These are phyloP conservation scores for Monilinia fructicola DNA, from an alignment of 2,329 filamentous ascomycete genomes.

Conservation along the genomic window DNA sequence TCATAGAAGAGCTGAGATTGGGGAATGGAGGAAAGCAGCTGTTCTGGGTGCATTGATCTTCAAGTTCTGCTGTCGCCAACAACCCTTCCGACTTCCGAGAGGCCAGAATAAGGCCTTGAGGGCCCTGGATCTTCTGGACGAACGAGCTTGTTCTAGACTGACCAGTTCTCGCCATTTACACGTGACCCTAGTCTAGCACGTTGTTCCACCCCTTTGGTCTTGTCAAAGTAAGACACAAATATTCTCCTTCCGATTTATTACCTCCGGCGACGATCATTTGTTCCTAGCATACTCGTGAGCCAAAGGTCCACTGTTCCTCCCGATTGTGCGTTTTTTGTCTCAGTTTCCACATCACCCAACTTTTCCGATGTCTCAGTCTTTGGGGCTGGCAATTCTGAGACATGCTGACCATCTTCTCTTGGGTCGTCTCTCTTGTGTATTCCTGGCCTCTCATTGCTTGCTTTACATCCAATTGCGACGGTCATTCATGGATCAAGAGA, in stretches of 20 bases:
- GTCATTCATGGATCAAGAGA: constrained; percentile 17
- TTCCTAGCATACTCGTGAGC: constrained; percentile 20
- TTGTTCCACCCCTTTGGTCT: not conserved
- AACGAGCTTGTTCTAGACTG: not conserved
- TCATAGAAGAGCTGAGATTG: not conserved
- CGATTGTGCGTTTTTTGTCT: constrained; percentile 23
- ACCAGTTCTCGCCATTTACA: not conserved
- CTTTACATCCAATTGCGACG: not conserved
- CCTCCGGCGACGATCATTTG: constrained; percentile 12
- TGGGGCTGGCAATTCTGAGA: constrained; percentile 15
- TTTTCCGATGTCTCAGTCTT: constrained; percentile 17
- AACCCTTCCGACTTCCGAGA: not conserved
- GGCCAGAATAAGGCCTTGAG: not conserved
- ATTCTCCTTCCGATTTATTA: constrained; percentile 24
- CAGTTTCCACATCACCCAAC: not conserved
- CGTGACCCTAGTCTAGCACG: constrained; percentile 1
- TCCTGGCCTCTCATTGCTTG: not conserved
- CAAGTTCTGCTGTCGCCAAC: not conserved
- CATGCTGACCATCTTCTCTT: constrained; percentile 6
- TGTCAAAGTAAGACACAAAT: constrained; percentile 21
- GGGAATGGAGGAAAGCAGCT: not conserved
- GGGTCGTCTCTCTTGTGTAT: not conserved
- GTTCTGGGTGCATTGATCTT: not conserved
- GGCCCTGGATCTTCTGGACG: not conserved
- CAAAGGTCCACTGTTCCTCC: constrained; percentile 21